These are phyloP conservation scores for Trichoderma gamsii DNA, from an alignment of 495 filamentous ascomycete species.

Conservation along the genomic window DNA sequence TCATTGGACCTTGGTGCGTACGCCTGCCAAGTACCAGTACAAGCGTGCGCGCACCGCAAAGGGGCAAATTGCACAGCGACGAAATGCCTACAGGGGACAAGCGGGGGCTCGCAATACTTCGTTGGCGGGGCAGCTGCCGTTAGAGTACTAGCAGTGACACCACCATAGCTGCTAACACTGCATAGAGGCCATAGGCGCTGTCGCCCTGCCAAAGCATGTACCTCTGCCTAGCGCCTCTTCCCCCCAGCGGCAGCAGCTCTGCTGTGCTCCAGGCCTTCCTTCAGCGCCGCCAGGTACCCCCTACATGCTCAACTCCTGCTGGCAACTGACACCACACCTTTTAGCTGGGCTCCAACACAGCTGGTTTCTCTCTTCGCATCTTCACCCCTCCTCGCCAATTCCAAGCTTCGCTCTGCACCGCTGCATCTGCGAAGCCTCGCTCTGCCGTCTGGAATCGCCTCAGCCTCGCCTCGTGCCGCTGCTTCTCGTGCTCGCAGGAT, in stretches of 20 bases:
- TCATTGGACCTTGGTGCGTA: not conserved
- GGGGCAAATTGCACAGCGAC: not conserved
- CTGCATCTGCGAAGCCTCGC: not conserved
- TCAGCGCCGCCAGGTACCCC: too few relatives aligned
- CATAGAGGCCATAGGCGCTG: not conserved
- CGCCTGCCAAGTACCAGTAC: not conserved
- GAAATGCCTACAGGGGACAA: not conserved
- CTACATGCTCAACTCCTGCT: too few relatives aligned
- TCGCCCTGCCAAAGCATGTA: not conserved
- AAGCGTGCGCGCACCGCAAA: not conserved
- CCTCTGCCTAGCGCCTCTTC: too few relatives aligned
- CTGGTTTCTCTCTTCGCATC: not conserved
- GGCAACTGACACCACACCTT: not conserved
- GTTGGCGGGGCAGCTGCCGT: not conserved
- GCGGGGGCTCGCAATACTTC: not conserved
- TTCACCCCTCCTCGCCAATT: conserved; percentile 1
- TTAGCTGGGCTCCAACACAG: not conserved
- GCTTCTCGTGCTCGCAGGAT: not conserved
- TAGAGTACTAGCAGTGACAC: not conserved
- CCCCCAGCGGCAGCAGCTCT: too few relatives aligned
- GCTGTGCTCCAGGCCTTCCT: too few relatives aligned
- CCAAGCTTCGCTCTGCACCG: not conserved
- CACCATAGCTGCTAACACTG: not conserved
- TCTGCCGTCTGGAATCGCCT: not conserved
- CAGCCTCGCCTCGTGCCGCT: not conserved